Conservation (phyloP, 2,329 filamentous ascomycete genomes). For the Microsporum ferrugineum region DNA sequence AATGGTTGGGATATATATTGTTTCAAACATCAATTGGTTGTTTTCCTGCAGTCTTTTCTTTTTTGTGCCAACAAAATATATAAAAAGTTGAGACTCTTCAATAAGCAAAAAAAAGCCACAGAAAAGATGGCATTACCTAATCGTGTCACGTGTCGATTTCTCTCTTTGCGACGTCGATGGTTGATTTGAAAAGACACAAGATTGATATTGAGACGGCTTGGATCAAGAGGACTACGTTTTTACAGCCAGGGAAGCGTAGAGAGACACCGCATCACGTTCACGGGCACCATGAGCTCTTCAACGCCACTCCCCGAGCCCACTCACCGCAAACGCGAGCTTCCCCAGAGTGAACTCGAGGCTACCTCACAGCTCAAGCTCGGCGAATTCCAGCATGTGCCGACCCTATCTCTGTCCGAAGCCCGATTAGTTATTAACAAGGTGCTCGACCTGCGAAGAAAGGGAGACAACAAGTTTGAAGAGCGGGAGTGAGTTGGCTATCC, state of each 20-base stretch:
- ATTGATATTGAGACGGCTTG: neutral
- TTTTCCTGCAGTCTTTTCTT: neutral
- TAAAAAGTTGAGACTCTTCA: neutral
- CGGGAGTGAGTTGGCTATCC: conserved; percentile 53
- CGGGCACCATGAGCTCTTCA: conserved; percentile 6
- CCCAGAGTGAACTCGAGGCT: conserved; percentile 67
- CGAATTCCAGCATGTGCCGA: conserved; percentile 86
- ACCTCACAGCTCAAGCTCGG: conserved; percentile 70
- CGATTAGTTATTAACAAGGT: conserved; percentile 85
- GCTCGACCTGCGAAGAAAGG: conserved; percentile 64
- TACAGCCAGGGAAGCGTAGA: neutral
- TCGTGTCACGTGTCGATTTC: neutral
- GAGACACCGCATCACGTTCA: neutral
- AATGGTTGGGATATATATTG: neutral
- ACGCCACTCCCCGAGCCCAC: conserved; percentile 15
- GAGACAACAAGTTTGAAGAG: conserved; percentile 71
- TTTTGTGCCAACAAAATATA: neutral
- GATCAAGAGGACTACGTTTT: neutral
- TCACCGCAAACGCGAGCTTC: conserved; percentile 32
- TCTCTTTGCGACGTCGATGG: too few species aligned
- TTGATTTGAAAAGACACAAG: neutral
- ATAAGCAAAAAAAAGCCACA: too few species aligned
- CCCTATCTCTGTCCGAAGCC: conserved; percentile 83
- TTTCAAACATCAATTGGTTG: neutral
- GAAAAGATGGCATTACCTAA: neutral